A percentile compares a stretch with the other conserved stretches of the same genome.
Evolutionary conservation across 2,329 filamentous ascomycete genomes (phyloP).

Genomic region (Pseudogymnoascus sp.): DNA sequence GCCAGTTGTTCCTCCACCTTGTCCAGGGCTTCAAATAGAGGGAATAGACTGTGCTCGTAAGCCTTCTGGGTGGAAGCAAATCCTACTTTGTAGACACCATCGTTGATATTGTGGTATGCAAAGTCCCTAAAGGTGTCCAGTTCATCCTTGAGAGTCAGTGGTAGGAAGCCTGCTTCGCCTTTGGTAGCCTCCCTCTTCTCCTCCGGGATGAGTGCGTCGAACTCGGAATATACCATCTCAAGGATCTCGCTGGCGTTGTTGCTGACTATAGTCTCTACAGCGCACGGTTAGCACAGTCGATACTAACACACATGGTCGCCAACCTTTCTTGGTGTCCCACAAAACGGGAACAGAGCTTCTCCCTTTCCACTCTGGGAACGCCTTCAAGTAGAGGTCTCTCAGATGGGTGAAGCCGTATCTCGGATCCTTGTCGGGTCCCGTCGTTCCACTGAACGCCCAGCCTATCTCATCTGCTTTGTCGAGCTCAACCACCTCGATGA

Average conservation of each 20-base stretch:
- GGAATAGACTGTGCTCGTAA: conserved; percentile 54
- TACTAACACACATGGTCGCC: neutral
- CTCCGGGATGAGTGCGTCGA: neutral
- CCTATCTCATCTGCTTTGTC: neutral
- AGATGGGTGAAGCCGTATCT: conserved; percentile 51
- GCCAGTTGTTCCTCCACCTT: conserved; percentile 52
- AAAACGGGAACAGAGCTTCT: conserved; percentile 69
- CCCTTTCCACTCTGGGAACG: conserved; percentile 52
- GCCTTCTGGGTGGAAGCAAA: conserved; percentile 59
- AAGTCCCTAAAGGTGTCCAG: conserved; percentile 64
- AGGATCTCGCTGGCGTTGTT: conserved; percentile 77
- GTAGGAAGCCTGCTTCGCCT: conserved; percentile 48
- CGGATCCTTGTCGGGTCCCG: neutral
- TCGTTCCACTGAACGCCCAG: neutral
- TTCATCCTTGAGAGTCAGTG: conserved; percentile 50
- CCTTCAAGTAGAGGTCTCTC: conserved; percentile 58
- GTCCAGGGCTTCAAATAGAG: conserved; percentile 58
- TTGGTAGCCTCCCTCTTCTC: conserved; percentile 20
- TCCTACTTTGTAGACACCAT: conserved; percentile 48
- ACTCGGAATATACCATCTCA: conserved; percentile 62
- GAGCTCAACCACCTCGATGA: conserved; percentile 47
- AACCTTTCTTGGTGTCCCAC: conserved; percentile 54
- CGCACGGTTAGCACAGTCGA: conserved; percentile 22
- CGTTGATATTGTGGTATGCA: conserved; percentile 51
- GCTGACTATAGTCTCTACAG: conserved; percentile 54